Evolutionary conservation across 768 basidiomycete genomes (phyloP).

Genomic region (Suillus ampliporus): DNA sequence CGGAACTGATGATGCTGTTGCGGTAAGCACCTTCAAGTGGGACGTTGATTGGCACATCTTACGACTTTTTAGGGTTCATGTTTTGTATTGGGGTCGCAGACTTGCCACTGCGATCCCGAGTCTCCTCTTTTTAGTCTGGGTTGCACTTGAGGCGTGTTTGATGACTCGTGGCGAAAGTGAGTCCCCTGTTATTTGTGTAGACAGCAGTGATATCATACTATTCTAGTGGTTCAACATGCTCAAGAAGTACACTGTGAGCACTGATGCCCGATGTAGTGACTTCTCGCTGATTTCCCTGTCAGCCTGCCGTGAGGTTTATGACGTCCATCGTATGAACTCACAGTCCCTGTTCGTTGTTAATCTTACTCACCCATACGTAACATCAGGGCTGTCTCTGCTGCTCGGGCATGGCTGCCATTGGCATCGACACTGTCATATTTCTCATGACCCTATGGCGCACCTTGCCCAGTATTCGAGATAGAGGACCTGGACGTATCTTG

Average conservation of each 20-base stretch:
- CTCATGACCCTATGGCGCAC: conserved; percentile 45
- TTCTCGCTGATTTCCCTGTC: not conserved
- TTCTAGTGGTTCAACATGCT: not conserved
- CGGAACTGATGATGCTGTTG: conserved; percentile 4
- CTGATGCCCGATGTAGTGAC: not conserved
- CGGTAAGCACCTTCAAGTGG: not conserved
- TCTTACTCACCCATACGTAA: not conserved
- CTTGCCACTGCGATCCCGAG: not conserved
- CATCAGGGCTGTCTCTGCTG: not conserved
- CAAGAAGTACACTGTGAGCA: not conserved
- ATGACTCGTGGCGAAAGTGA: conserved; percentile 2
- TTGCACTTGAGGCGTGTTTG: not conserved
- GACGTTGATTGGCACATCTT: not conserved
- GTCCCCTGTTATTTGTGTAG: not conserved
- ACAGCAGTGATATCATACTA: not conserved
- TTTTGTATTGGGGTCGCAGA: not conserved
- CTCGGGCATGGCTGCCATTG: conserved; percentile 51
- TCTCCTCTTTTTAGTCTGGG: conserved; percentile 2
- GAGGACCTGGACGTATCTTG: conserved; percentile 40
- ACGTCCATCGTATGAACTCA: not conserved
- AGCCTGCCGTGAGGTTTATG: not conserved
- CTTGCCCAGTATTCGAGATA: conserved; percentile 40
- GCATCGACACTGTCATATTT: conserved; percentile 51
- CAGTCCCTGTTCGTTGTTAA: not conserved
- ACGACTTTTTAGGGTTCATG: not conserved